Evolutionary conservation across 176 grass and related monocot genomes (phyloP).

Genomic region (Bothriochloa decipiens): DNA sequence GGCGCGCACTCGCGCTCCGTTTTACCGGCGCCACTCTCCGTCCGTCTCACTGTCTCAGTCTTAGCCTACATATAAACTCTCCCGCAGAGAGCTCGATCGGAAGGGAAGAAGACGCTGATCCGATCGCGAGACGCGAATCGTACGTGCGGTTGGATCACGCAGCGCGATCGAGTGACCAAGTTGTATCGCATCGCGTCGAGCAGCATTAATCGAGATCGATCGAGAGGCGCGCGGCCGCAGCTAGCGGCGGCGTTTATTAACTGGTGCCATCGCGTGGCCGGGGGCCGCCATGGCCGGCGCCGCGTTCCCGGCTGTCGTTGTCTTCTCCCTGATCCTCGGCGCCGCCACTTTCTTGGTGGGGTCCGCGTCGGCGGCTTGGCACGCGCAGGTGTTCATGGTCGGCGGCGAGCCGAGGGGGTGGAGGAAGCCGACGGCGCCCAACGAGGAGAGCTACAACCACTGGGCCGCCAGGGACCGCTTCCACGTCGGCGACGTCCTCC

Average conservation of each 20-base stretch:
- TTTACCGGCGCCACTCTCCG: not conserved
- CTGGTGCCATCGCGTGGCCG: not conserved
- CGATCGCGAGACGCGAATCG: not conserved
- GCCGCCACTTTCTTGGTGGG: not conserved
- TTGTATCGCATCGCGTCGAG: not conserved
- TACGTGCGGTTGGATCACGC: not conserved
- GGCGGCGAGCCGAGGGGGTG: conserved; percentile 58
- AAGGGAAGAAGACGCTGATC: not conserved
- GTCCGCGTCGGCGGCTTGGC: not conserved
- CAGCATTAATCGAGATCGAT: not conserved
- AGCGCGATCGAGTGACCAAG: not conserved
- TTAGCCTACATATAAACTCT: not conserved
- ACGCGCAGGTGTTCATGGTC: conserved; percentile 32
- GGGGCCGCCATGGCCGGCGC: conserved; percentile 43
- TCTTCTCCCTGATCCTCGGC: conserved; percentile 18
- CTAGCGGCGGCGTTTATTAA: not conserved
- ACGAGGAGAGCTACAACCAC: conserved; percentile 73
- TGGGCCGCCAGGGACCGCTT: conserved; percentile 69
- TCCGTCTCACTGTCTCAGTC: not conserved
- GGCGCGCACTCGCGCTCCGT: not conserved
- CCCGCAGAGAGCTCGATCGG: not conserved
- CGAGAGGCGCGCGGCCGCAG: not conserved
- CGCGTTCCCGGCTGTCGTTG: not conserved
- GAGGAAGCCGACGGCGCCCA: conserved; percentile 38
- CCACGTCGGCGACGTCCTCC: conserved; percentile 68